Conservation (phyloP, 176 grass and related monocot species). For the Chrysopogon serrulatus region DNA sequence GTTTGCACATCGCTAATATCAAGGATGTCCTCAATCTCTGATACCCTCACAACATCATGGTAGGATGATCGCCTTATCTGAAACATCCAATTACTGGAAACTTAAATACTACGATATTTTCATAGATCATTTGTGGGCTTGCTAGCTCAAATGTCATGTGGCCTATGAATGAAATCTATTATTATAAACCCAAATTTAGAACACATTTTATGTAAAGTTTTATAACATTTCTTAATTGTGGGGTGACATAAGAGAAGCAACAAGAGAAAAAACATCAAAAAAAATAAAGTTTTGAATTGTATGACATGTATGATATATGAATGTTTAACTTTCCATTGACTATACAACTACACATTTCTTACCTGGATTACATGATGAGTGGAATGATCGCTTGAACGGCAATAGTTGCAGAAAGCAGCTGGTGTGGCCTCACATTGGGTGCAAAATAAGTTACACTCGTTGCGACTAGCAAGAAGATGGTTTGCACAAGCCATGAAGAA, state of each 20-base stretch:
- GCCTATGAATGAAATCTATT: not conserved
- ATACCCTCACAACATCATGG: conserved; percentile 57
- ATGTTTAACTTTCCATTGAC: too few species aligned
- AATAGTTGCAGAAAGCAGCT: conserved; percentile 56
- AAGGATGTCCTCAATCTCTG: conserved; percentile 51
- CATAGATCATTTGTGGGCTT: too few species aligned
- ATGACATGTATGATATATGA: not conserved
- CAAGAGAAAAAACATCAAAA: too few species aligned
- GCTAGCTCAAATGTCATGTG: not conserved
- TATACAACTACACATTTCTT: not conserved
- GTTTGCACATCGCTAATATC: conserved; percentile 55
- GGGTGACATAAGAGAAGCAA: not conserved
- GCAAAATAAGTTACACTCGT: conserved; percentile 73
- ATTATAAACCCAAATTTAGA: not conserved
- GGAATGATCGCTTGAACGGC: conserved; percentile 37
- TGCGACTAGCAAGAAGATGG: conserved; percentile 34
- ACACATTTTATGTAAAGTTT: not conserved
- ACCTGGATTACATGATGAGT: conserved; percentile 70
- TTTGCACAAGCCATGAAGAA: conserved; percentile 44
- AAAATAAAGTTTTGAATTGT: too few species aligned
- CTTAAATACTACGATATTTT: not conserved
- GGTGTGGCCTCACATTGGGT: conserved; percentile 23
- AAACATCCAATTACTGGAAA: not conserved
- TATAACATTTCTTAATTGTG: not conserved
- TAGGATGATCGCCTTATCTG: conserved; percentile 63